Evolutionary conservation across 2,329 filamentous ascomycete genomes (phyloP).

Genomic region (Scedosporium minutisporum): DNA sequence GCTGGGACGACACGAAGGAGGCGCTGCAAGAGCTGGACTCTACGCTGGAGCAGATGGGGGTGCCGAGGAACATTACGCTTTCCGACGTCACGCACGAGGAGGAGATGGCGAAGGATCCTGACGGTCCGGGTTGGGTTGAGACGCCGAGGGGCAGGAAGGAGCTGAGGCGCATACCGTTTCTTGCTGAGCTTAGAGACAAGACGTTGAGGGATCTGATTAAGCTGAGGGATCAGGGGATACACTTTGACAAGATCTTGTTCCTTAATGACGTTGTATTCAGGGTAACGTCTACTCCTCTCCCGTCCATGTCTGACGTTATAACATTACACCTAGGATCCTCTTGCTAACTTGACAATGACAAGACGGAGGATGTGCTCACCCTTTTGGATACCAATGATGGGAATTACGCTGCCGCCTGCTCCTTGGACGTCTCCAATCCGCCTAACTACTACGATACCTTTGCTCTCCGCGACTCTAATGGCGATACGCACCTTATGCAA

Average conservation of each 20-base stretch:
- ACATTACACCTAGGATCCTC: not conserved
- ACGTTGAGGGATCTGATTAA: conserved; percentile 50
- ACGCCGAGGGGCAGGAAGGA: conserved; percentile 45
- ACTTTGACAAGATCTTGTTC: conserved; percentile 50
- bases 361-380: conserved; percentile 45
- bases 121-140: conserved; percentile 51
- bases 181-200: conserved; percentile 54
- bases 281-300: conserved; percentile 23
- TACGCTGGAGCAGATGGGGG: conserved; percentile 39
- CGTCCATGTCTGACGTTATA: not conserved
- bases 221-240: conserved; percentile 37
- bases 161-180: conserved; percentile 57
- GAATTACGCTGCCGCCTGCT: conserved; percentile 52
- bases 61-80: conserved; percentile 45
- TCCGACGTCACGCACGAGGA: conserved; percentile 51
- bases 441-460: conserved; percentile 54
- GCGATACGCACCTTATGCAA: conserved; percentile 39
- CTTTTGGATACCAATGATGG: conserved; percentile 48
- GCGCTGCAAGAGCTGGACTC: conserved; percentile 47
- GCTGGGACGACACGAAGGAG: conserved; percentile 58
- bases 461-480: conserved; percentile 45
- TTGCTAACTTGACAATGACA: not conserved
- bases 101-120: conserved; percentile 35
- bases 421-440: conserved; percentile 47
- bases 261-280: conserved; percentile 56